phyloP scores from a whole-genome alignment of 345 rosid species.

The Kernera saxatilis region DNA sequence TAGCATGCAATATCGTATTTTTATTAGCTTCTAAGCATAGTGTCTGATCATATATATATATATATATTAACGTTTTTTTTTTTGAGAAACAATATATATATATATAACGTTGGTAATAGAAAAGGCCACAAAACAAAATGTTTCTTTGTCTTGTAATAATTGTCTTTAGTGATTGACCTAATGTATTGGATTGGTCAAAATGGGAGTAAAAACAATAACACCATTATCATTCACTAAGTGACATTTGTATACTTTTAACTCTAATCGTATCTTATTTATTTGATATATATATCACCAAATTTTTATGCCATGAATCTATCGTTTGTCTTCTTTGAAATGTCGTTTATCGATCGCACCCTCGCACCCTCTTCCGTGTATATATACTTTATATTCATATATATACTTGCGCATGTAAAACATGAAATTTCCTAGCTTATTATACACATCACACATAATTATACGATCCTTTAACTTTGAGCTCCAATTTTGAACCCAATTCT shows the following conservation, averaged over 20 bases:
- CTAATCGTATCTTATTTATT: slow-evolving; percentile 15
- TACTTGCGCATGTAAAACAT: not conserved
- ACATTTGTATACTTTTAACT: slow-evolving; percentile 39
- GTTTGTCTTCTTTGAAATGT: slow-evolving; percentile 35
- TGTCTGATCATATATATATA: not conserved
- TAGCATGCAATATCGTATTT: not conserved
- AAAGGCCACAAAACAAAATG: not conserved
- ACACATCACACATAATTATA: not conserved
- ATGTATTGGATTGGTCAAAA: slow-evolving; percentile 19
- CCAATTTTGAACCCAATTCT: not conserved
- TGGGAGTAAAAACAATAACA: slow-evolving; percentile 25
- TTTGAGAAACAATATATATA: no score
- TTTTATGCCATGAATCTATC: slow-evolving; percentile 22
- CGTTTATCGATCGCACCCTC: slow-evolving; percentile 29
- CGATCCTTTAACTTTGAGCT: not conserved
- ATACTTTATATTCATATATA: not conserved
- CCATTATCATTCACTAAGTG: slow-evolving; percentile 37
- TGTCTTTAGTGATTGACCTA: slow-evolving; percentile 28
- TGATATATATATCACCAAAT: slow-evolving; percentile 4
- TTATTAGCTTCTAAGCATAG: not conserved
- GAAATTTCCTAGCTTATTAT: no score
- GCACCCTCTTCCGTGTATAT: not conserved
- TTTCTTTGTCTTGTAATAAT: slow-evolving; percentile 21
- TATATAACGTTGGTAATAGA: slow-evolving; percentile 1
- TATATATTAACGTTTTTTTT: not conserved